These are phyloP conservation scores for Verticillium nonalfalfae DNA, from an alignment of 2,329 filamentous ascomycete genomes.

Conservation along the genomic window DNA sequence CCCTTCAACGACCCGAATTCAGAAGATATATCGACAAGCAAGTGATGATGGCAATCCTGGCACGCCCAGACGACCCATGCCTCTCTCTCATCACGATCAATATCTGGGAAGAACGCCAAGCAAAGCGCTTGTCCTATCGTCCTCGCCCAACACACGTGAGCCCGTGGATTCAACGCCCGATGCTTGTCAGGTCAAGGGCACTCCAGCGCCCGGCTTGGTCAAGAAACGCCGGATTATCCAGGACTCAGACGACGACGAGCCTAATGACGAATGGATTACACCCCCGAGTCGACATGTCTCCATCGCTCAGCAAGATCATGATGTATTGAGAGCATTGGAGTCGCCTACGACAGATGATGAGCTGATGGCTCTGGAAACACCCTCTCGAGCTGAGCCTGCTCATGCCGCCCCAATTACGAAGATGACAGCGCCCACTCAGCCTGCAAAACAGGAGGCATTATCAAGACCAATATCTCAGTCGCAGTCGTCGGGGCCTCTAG, in stretches of 20 bases:
- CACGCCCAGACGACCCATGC: constrained; percentile 5
- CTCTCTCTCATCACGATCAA: constrained; percentile 1
- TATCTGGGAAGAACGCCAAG: constrained; percentile 12
- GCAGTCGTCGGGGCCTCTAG: constrained; percentile 3
- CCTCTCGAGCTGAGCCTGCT: constrained; percentile 2
- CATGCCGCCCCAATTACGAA: neutral
- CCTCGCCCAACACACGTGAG: constrained; percentile 2
- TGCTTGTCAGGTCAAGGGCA: neutral
- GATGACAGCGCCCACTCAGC: neutral
- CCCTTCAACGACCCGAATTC: constrained; percentile 14
- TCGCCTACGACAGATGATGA: constrained; percentile 5
- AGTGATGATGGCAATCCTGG: constrained; percentile 2
- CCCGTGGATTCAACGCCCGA: constrained; percentile 2
- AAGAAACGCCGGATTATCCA: constrained; percentile 32
- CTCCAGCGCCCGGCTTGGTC: neutral
- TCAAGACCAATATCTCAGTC: neutral
- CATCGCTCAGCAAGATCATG: neutral
- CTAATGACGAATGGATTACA: constrained; percentile 45
- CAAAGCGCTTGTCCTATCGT: constrained; percentile 11
- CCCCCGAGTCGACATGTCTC: constrained; percentile 27
- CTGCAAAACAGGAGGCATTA: neutral
- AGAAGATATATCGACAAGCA: constrained; percentile 11
- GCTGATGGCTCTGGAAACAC: constrained; percentile 9
- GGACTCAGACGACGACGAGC: constrained; percentile 52
- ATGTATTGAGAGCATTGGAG: neutral